Evolutionary conservation across 768 basidiomycete genomes (phyloP).

Genomic region (Boletus insuetus): DNA sequence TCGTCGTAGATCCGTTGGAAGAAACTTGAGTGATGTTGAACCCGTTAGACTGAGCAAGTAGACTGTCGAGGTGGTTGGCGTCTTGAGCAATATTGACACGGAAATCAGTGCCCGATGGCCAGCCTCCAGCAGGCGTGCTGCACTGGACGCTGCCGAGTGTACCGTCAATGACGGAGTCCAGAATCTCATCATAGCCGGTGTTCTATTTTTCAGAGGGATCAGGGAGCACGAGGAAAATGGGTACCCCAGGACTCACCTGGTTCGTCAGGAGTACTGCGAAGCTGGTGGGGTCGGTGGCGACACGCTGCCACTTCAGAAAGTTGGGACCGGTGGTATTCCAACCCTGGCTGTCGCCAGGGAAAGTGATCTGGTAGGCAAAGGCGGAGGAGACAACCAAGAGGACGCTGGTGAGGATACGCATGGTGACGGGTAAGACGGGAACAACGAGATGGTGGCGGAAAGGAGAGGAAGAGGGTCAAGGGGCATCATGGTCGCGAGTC

Average conservation of each 20-base stretch:
- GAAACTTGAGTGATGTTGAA: constrained; percentile 48
- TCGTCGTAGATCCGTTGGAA: constrained; percentile 16
- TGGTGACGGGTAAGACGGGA: constrained; percentile 22
- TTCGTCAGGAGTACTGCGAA: constrained; percentile 72
- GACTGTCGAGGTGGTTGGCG: constrained; percentile 41
- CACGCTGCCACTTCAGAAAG: constrained; percentile 60
- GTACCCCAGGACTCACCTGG: constrained; percentile 38
- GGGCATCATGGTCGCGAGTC: background rate
- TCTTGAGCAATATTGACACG: constrained; percentile 69
- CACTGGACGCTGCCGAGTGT: constrained; percentile 38
- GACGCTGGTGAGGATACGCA: constrained; percentile 43
- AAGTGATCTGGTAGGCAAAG: constrained; percentile 60
- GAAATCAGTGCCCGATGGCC: constrained; percentile 60
- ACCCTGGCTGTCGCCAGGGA: constrained; percentile 42
- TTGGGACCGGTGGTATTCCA: constrained; percentile 60
- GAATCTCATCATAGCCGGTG: constrained; percentile 40
- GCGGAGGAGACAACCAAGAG: constrained; percentile 54
- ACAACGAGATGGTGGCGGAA: background rate
- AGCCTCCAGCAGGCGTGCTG: constrained; percentile 59
- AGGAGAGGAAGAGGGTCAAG: background rate
- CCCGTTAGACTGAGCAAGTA: constrained; percentile 68
- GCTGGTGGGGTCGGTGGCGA: constrained; percentile 61
- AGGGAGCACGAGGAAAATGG: background rate
- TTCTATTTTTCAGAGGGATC: constrained; percentile 30
- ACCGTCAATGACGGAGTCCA: constrained; percentile 56